A percentile compares a stretch with the other conserved stretches of the same genome.
These are phyloP conservation scores for Macrophomina pseudophaseolina DNA, from an alignment of 2,329 filamentous ascomycete species.

Conservation along the genomic window DNA sequence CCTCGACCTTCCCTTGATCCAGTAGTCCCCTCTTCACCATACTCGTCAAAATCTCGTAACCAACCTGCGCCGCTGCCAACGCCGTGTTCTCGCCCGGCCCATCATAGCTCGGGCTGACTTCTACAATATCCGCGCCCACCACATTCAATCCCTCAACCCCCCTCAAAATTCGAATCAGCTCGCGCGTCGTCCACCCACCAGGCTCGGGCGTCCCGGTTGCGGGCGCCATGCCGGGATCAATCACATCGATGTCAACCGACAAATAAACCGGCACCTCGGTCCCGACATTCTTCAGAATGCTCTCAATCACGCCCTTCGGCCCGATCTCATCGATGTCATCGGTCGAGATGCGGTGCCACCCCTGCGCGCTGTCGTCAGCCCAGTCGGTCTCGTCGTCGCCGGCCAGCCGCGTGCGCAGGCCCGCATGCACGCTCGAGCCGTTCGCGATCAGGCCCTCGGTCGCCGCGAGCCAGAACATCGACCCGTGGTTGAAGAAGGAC, in stretches of 20 bases:
- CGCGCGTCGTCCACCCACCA: constrained; percentile 87
- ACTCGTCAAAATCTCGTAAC: constrained; percentile 82
- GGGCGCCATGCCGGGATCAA: constrained; percentile 75
- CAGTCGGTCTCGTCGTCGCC: constrained; percentile 70
- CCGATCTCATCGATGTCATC: constrained; percentile 89
- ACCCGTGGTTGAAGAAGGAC: constrained; percentile 82
- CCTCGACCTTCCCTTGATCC: constrained; percentile 40
- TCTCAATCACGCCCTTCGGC: constrained; percentile 68
- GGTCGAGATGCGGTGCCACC: constrained; percentile 78
- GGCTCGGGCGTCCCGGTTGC: constrained; percentile 89
- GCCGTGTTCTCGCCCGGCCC: constrained; percentile 79
- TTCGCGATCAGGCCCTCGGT: constrained; percentile 81
- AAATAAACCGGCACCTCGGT: constrained; percentile 80
- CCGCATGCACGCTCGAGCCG: constrained; percentile 77
- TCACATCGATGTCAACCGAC: constrained; percentile 79
- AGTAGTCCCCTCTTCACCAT: constrained; percentile 66
- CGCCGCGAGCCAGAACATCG: constrained; percentile 88
- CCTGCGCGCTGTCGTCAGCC: constrained; percentile 72
- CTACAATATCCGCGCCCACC: constrained; percentile 88
- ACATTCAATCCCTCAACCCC: constrained; percentile 83
- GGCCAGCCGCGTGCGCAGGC: constrained; percentile 76
- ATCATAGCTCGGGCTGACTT: constrained; percentile 87
- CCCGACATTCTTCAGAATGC: constrained; percentile 74
- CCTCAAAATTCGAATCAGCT: constrained; percentile 81
- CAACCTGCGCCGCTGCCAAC: constrained; percentile 81